Conservation (phyloP, 257 asterid genomes). For the Perilla frutescens region DNA sequence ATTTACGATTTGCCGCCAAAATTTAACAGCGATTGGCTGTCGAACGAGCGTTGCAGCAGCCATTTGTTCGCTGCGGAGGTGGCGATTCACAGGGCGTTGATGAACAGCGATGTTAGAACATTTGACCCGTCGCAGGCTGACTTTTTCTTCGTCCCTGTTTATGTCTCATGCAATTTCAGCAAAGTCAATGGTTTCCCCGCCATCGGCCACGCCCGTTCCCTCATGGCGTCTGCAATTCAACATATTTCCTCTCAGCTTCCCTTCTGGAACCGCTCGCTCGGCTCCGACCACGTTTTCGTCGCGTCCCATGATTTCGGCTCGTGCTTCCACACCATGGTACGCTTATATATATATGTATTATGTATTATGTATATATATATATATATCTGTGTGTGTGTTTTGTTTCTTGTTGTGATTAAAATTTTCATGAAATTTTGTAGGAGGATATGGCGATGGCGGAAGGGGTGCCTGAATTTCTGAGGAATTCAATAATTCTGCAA, state of each 20-base stretch:
- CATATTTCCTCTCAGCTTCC: conserved; percentile 60
- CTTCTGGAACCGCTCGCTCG: conserved; percentile 87
- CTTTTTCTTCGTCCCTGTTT: conserved; percentile 93
- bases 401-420: background rate
- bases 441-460: conserved; percentile 82
- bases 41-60: conserved; percentile 63
- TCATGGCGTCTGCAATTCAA: conserved; percentile 57
- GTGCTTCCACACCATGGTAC: conserved; percentile 92
- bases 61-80: conserved; percentile 95
- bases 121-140: conserved; percentile 79
- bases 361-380: too few species aligned
- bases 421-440: conserved; percentile 40
- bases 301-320: conserved; percentile 98
- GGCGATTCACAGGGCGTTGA: conserved; percentile 73
- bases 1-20: conserved; percentile 75
- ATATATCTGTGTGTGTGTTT: too few species aligned
- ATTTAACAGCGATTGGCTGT: conserved; percentile 73
- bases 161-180: conserved; percentile 93
- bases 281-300: conserved; percentile 88
- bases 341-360: background rate
- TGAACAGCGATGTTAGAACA: conserved; percentile 60
- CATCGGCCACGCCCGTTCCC: conserved; percentile 83
- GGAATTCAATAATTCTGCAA: conserved; percentile 68
- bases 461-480: conserved; percentile 77
- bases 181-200: conserved; percentile 89